Base-by-base conservation (phyloP, 176 grass and related monocot species). In the Zoysia pacifica region DNA sequence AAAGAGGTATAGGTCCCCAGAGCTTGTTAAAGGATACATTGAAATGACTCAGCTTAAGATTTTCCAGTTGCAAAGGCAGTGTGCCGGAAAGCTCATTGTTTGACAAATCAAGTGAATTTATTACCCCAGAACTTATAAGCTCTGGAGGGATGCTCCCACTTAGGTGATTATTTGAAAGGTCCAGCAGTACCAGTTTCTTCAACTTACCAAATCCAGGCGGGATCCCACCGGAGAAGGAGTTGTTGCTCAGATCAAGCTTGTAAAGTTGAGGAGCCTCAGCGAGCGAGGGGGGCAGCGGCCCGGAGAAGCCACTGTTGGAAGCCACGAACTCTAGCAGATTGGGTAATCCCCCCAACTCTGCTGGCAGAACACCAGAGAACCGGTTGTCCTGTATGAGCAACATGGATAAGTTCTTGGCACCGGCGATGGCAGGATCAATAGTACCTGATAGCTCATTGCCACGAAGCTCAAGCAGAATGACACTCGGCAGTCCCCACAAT, bases 21-120 rank as follows among this genome's bases (percentile, higher is more conserved):
- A 99, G 84, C 44, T 71, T 91, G 61, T 99, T 99, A 36, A 82
- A 70, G 7, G 97, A 99, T 3, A 95, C 49, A 42, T 99, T 99
- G 46, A 99, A 88, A 15, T 37, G 49, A 63, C 43, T 63, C 7
- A 93, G 70, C 40, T 15, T 85, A 2, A 96, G 72, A 45, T 86
- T 84, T 69, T 88, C 56, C 50, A 95, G 39, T 45, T 93, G 81
- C 6, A 7, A 49, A 0, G 93, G 97, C 65, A 99, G 20, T 73
- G 73, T 69, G 9, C 97, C 93, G 5, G 82, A 88, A 63, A 99
- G 86, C 45, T 67, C 66, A 44, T 99, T 99, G 64, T 78, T 16
- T 0, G 97, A 99, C 20, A 99, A 60, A 38, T 99, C 97, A 12
- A 99, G 93, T 2, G 76, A 50, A 16, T 84, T 88, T 65, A 99